Percentiles rank a stretch among this genome's conserved stretches.
Conservation (phyloP, 202 grass and related monocot species). For the Sporobolus alterniflorus region DNA sequence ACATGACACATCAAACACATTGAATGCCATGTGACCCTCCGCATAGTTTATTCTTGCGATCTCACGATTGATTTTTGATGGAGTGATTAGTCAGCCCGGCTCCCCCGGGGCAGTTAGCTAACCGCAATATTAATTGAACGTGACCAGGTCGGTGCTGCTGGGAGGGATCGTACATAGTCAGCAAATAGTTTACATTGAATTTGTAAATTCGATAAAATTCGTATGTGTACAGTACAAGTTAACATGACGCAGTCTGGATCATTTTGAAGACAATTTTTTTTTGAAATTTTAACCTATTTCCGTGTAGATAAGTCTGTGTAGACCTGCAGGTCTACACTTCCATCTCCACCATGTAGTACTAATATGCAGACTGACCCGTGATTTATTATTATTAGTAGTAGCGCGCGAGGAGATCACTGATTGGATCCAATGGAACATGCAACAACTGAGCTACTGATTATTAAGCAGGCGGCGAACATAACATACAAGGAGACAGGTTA, state of each 20-base stretch:
- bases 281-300: too few species aligned
- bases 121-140: conserved; percentile 36
- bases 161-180: neutral
- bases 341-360: neutral
- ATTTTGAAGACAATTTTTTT: too few species aligned
- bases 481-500: conserved; percentile 23
- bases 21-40: conserved; percentile 47
- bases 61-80: conserved; percentile 11
- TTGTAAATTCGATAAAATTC: neutral
- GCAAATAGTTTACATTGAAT: conserved; percentile 10
- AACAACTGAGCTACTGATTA: neutral
- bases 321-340: neutral
- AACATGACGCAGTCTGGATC: neutral
- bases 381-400: neutral
- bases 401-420: neutral
- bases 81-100: conserved; percentile 29
- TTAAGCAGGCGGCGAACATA: neutral
- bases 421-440: conserved; percentile 26
- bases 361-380: neutral
- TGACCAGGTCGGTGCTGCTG: conserved; percentile 29
- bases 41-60: conserved; percentile 32
- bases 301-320: too few species aligned
- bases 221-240: conserved; percentile 2
- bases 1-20: conserved; percentile 44
- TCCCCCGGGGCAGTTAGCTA: conserved; percentile 32